Evolutionary conservation across 768 basidiomycete genomes (phyloP).

Genomic region (Amylocystis lapponica): DNA sequence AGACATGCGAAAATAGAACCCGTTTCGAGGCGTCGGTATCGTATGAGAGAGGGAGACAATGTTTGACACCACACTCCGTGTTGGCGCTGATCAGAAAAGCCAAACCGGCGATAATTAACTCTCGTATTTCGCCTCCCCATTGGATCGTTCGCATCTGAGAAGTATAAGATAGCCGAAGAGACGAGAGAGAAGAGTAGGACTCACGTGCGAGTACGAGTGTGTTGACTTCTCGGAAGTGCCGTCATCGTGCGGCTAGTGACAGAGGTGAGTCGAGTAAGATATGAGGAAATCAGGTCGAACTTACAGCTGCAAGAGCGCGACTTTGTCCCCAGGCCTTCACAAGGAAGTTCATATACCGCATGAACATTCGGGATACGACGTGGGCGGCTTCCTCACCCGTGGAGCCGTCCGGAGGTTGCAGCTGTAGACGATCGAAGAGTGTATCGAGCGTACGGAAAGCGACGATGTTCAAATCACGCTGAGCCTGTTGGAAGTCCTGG

Average conservation of each 20-base stretch:
- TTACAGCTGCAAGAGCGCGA: conserved; percentile 36
- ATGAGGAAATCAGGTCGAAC: not conserved
- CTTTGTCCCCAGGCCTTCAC: conserved; percentile 53
- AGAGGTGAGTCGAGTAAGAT: not conserved
- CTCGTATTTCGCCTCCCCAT: conserved; percentile 47
- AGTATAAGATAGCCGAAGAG: too few species aligned
- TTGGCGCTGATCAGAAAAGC: conserved; percentile 80
- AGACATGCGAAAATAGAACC: conserved; percentile 78
- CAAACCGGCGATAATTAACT: conserved; percentile 74
- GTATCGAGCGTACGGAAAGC: conserved; percentile 72
- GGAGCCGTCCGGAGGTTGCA: conserved; percentile 51
- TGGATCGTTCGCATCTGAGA: conserved; percentile 16
- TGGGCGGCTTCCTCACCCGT: conserved; percentile 62
- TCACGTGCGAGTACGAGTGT: conserved; percentile 18
- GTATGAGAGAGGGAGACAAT: conserved; percentile 77
- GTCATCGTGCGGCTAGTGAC: conserved; percentile 18
- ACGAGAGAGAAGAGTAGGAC: too few species aligned
- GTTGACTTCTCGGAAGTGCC: conserved; percentile 23
- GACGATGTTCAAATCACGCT: conserved; percentile 66
- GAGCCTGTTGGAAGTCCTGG: conserved; percentile 31
- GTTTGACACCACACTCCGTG: conserved; percentile 83
- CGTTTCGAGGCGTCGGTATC: conserved; percentile 65
- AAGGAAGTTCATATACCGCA: conserved; percentile 66
- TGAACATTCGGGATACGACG: conserved; percentile 72
- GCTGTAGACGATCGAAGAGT: conserved; percentile 67